phyloP scores from a whole-genome alignment of 176 grass and related monocot genomes.

The Avena insularis region DNA sequence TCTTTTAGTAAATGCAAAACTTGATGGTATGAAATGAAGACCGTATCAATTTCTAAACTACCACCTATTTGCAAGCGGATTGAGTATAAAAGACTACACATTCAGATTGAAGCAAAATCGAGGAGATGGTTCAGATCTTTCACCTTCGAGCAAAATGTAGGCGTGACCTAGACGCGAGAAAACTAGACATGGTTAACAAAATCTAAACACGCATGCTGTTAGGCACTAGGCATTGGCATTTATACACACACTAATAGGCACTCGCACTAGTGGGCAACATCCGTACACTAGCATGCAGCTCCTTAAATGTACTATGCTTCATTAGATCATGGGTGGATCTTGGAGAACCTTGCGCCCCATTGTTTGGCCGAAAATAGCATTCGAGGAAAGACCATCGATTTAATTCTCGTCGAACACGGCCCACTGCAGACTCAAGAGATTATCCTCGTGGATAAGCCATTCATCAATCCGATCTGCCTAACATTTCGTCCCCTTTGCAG shows the following conservation, averaged over 20 bases:
- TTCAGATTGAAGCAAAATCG: not conserved
- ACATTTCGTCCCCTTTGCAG: slow-evolving; percentile 30
- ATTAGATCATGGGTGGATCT: slow-evolving; percentile 20
- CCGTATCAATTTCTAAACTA: too few species aligned
- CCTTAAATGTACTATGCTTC: not conserved
- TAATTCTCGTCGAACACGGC: not conserved
- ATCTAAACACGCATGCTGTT: slow-evolving; percentile 26
- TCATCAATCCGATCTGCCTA: slow-evolving; percentile 49
- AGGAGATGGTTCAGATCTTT: too few species aligned
- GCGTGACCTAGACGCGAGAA: not conserved
- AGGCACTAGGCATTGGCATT: slow-evolving; percentile 32
- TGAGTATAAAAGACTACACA: not conserved
- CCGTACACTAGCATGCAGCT: not conserved
- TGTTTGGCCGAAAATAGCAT: slow-evolving; percentile 41
- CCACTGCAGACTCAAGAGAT: slow-evolving; percentile 16
- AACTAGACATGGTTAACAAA: not conserved
- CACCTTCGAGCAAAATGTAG: not conserved
- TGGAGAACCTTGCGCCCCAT: slow-evolving; percentile 39
- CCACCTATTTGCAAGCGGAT: not conserved
- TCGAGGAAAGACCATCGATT: not conserved
- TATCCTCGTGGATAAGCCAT: slow-evolving; percentile 47
- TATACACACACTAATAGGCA: slow-evolving; percentile 31
- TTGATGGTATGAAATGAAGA: too few species aligned
- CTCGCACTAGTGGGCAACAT: slow-evolving; percentile 18
- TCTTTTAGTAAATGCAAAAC: too few species aligned